Evolutionary conservation across 257 asterid genomes (phyloP), one percentile per base, ranked within the genome.

Genomic region (Solanum pinnatisectum): DNA sequence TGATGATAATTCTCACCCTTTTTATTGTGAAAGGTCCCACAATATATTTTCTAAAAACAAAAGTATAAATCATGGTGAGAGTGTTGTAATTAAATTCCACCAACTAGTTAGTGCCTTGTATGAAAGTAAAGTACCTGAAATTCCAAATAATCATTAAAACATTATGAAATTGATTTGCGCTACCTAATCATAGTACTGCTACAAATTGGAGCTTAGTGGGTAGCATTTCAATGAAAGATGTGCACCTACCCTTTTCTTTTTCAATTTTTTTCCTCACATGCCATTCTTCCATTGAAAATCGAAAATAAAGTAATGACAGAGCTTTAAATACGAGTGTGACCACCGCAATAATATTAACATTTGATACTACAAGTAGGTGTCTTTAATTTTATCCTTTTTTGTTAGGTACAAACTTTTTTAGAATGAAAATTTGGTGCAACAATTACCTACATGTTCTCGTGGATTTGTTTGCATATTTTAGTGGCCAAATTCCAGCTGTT

Each of bases 391-490:
- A 79, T 44, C 65, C 32, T 27, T 30, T 46, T 81, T 81, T 46
- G 85, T 81, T 82, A 82, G 85, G 85, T 82, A 82, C 42, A 32
- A 81, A 44, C 70, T 16, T 30, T 37, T 10, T 49, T 49, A 82
- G 68, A 46, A 82, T 30, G 85, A 30, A 14, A 82, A 30, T 49
- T 49, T 82, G 85, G 44, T 82, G 30, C 70, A 82, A 30, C 42
- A 44, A 81, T 68, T 30, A 16, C 85, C 10, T 16, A 11, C 85
- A 82, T 27, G 70, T 46, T 49, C 85, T 52, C 30, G 56, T 23
- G 27, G 85, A 46, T 16, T 49, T 30, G 70, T 30, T 49, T 30
- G 70, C 70, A 18, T 82, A 82, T 18, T 46, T 82, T 18, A 30
- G 39, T 46, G 25, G 2, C 85, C 27, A 81, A 16, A 81, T 46